A percentile compares a stretch with the other conserved stretches of the same genome.
phyloP scores from a whole-genome alignment of 768 basidiomycete genomes.

The Trichaptum fuscoviolaceum region DNA sequence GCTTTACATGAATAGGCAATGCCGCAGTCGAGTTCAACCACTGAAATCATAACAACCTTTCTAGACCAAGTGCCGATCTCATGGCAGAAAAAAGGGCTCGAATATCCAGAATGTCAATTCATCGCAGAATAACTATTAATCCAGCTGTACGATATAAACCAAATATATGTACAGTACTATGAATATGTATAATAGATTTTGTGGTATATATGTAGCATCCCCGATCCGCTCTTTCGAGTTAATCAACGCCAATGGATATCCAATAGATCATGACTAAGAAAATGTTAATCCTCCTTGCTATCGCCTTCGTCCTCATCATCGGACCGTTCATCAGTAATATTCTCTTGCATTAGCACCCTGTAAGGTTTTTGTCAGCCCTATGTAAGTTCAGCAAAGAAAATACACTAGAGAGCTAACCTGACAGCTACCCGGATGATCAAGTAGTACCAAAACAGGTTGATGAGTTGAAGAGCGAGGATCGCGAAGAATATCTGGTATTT shows the following conservation, averaged over 20 bases:
- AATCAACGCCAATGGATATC: neutral
- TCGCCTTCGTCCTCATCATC: slow-evolving; percentile 50
- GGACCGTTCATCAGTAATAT: slow-evolving; percentile 68
- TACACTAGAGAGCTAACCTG: no score
- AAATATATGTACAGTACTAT: no score
- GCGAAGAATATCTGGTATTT: slow-evolving; percentile 75
- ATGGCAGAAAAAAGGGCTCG: no score
- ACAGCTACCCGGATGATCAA: slow-evolving; percentile 73
- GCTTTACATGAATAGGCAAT: no score
- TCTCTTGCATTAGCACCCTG: slow-evolving; percentile 48
- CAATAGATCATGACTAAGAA: neutral
- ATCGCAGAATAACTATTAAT: neutral
- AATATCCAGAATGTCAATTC: neutral
- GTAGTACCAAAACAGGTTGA: slow-evolving; percentile 94
- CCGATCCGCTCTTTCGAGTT: neutral
- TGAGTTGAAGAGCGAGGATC: slow-evolving; percentile 64
- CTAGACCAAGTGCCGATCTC: no score
- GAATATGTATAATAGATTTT: neutral
- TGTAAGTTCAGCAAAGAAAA: slow-evolving; percentile 13
- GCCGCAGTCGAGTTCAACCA: no score
- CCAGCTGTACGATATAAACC: neutral
- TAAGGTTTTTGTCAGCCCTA: neutral
- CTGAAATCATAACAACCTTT: no score
- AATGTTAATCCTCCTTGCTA: slow-evolving; percentile 25
- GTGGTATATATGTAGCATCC: neutral